Evolutionary conservation across 2,329 filamentous ascomycete species (phyloP).

Genomic region (Pseudogymnoascus sp.): DNA sequence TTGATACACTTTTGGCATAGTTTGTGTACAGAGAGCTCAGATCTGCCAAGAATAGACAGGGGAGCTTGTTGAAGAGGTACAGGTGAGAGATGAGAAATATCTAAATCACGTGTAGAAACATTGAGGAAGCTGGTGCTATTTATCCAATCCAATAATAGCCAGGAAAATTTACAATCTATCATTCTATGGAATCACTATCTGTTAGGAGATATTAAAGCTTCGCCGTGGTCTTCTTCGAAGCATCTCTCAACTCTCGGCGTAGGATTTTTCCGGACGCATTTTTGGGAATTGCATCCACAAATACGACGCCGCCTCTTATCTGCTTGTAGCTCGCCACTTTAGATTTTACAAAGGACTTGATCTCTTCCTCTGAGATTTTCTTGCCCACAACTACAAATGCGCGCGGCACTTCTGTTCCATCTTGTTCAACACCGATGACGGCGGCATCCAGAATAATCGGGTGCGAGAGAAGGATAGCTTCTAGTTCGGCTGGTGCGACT

Average conservation of each 20-base stretch:
- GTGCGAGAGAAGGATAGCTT: conserved; percentile 28
- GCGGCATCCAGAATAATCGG: conserved; percentile 46
- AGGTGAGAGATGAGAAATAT: background rate
- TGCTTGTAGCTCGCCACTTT: conserved; percentile 56
- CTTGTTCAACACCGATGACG: conserved; percentile 45
- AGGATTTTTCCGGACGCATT: conserved; percentile 50
- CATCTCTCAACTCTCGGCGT: conserved; percentile 37
- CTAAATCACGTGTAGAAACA: background rate
- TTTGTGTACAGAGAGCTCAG: background rate
- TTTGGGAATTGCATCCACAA: conserved; percentile 63
- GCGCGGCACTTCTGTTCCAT: conserved; percentile 42
- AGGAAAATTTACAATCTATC: background rate
- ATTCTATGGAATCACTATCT: background rate
- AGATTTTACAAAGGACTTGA: conserved; percentile 49
- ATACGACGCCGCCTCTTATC: conserved; percentile 61
- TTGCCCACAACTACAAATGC: conserved; percentile 44
- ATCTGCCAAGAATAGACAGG: background rate
- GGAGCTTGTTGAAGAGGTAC: background rate
- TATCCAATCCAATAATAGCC: background rate
- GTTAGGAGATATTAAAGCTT: background rate
- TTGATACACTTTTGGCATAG: background rate
- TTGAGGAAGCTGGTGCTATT: background rate
- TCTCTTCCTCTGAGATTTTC: conserved; percentile 39
- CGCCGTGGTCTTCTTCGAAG: conserved; percentile 24
- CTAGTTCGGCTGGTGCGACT: conserved; percentile 36